Base-by-base conservation (phyloP, 305 asterid species). In the Striga hermonthica region DNA sequence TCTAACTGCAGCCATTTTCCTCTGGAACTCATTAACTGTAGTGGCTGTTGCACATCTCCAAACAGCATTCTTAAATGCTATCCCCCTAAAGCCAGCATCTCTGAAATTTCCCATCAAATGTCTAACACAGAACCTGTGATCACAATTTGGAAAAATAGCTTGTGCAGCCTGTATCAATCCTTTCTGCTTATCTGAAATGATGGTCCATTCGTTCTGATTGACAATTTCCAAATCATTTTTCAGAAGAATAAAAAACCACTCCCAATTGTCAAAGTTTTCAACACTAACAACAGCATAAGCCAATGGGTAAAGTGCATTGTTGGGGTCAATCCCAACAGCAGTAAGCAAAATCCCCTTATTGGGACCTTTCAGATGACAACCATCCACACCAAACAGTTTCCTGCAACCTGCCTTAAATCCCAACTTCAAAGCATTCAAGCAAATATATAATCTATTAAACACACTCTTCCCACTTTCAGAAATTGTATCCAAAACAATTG, bases 301-400 rank as follows among this genome's bases (percentile, higher is more conserved):
- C 15, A 22, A 1, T 12, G 5, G 38, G 15, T 6, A 60, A 4
- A 40, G 7, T 1, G 10, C 10, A 31, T 60, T 40, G n/a, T 39
- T 13, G 4, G 53, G 38, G 12, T 60, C 38, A 12, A 60, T 6
- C 2, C 52, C 53, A 6, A 40, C 65, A 3, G 36, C 36, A 6
- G 38, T 60, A 5, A 60, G 4, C 2, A 40, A 6, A 3, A 60
- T 36, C 5, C 65, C 66, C 3, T 9, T 8, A 4, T 3, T 6
- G 10, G 66, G 55, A 9, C 41, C 54, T 31, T 44, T 61, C 9
- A 61, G 28, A 9, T 61, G 66, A 6, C 55, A 61, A 7, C 55
- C 55, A 61, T 43, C 55, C 5, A 61, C 54, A n/a, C 66, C 40
- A 3, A 61, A 16, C 0, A 61, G 9, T 14, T 14, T 15, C 15